Evolutionary conservation across 352 stramenopile species (phyloP), one percentile per base, ranked within the genome.

Genomic region (Globisporangium cederbergense): DNA sequence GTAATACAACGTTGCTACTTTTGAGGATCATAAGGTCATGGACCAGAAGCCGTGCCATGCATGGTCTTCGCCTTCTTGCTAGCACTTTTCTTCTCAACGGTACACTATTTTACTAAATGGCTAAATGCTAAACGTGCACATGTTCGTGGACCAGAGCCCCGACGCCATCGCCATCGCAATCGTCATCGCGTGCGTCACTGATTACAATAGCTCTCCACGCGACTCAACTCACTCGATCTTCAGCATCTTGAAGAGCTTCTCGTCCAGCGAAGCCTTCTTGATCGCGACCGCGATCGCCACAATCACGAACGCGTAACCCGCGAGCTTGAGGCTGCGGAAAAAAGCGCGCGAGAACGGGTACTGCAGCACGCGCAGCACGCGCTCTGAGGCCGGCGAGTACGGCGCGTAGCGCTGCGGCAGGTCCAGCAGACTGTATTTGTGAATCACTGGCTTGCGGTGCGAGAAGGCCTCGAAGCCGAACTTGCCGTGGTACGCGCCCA

Each of bases 401-500:
- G 78, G 81, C 28, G 73, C 61, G 49, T 85, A 94, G 1, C 84
- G 81, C 62, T 76, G 66, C 30, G 78, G 76, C 7, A 82, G 22
- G 66, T 92, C 70, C 42, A 90, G 45, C 30, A 86, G 9, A 16
- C 69, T 77, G 52, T 85, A 83, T 68, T 91, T 92, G 60, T 82
- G 78, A 40, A 92, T 64, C 47, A 92, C 81, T 0, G 79, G 65
- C 61, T 92, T 92, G 38, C 72, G 70, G 68, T 91, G 84, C 14
- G 80, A 86, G 57, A 95, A 93, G 9, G 78, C 75, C n/a, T 89
- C 64, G 50, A 97, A 97, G 42, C 82, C 82, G 59, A 79, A 70
- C 49, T 86, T 78, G 9, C 93, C 93, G 61, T 96, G 88, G 67
- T 96, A 97, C 0, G 71, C 60, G 10, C 92, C 91, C 64, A 89